phyloP scores from a whole-genome alignment of 2,329 filamentous ascomycete genomes.

The Fusarium sp. region DNA sequence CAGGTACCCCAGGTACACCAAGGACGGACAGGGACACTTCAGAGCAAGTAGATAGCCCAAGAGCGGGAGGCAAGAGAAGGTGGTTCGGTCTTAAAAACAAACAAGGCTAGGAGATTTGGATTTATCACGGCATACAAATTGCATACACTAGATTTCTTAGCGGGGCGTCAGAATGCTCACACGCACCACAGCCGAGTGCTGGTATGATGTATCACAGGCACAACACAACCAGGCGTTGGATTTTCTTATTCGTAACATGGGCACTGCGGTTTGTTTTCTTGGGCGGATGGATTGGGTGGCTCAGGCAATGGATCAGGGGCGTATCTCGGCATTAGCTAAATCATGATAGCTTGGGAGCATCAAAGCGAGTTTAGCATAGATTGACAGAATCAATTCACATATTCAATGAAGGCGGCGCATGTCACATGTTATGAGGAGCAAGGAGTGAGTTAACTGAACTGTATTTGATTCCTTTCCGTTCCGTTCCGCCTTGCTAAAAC shows the following conservation, averaged over 20 bases:
- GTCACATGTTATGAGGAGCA: background rate
- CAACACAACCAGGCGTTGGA: conserved; percentile 26
- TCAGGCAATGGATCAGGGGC: conserved; percentile 13
- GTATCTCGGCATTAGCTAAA: conserved; percentile 12
- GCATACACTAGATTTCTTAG: conserved; percentile 9
- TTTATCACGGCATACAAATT: conserved; percentile 22
- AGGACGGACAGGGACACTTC: conserved; percentile 27
- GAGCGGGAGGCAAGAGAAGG: conserved; percentile 46
- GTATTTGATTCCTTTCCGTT: conserved; percentile 6
- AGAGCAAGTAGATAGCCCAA: conserved; percentile 31
- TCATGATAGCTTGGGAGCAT: background rate
- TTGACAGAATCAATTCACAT: conserved; percentile 33
- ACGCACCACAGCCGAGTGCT: conserved; percentile 9
- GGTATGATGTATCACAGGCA: background rate
- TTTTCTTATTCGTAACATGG: conserved; percentile 31
- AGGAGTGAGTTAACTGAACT: background rate
- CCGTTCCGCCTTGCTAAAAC: background rate
- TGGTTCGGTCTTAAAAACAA: conserved; percentile 49
- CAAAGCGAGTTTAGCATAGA: conserved; percentile 34
- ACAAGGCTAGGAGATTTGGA: conserved; percentile 38
- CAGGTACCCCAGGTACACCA: conserved; percentile 26
- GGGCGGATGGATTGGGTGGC: conserved; percentile 4
- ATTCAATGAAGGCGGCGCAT: background rate
- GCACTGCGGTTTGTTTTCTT: conserved; percentile 14
- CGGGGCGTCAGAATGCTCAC: conserved; percentile 8